Conservation (phyloP, 2,329 filamentous ascomycete species). For the Colletotrichum australisinense region DNA sequence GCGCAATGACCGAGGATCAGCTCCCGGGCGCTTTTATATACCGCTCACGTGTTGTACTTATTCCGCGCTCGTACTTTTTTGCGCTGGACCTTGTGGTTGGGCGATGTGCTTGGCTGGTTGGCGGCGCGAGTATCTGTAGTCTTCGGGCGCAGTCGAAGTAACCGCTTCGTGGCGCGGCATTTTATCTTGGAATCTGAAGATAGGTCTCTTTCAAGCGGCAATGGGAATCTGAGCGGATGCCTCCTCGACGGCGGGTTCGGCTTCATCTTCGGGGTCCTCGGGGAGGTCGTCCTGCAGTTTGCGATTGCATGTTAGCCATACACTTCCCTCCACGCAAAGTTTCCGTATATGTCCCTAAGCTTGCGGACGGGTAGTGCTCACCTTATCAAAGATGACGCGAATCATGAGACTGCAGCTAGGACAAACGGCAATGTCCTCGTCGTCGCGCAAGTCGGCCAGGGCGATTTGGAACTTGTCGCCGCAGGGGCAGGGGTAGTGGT, state of each 20-base stretch:
- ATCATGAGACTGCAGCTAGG: slow-evolving; percentile 99
- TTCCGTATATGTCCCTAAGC: no score
- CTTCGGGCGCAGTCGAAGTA: no score
- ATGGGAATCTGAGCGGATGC: slow-evolving; percentile 51
- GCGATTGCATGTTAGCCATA: background rate
- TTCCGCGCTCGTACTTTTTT: no score
- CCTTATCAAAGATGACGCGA: slow-evolving; percentile 88
- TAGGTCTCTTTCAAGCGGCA: slow-evolving; percentile 47
- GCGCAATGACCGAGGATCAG: background rate
- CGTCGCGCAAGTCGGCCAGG: slow-evolving; percentile 85
- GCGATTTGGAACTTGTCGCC: slow-evolving; percentile 96
- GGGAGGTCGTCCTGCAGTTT: slow-evolving; percentile 56
- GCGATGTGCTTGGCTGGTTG: no score
- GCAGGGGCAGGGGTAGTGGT: slow-evolving; percentile 96
- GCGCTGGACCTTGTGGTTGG: background rate
- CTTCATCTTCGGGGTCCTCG: slow-evolving; percentile 46
- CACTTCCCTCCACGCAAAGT: background rate
- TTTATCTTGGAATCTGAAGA: background rate
- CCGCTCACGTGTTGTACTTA: no score
- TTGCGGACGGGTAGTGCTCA: slow-evolving; percentile 48
- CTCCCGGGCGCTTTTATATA: background rate
- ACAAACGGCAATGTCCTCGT: slow-evolving; percentile 95
- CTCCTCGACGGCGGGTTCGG: slow-evolving; percentile 45
- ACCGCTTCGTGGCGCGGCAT: background rate
- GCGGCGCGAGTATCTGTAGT: background rate